Percentiles rank a stretch among this genome's conserved stretches.
Conservation (phyloP, 2,329 filamentous ascomycete species). For the Alternaria hordeiaustralica region DNA sequence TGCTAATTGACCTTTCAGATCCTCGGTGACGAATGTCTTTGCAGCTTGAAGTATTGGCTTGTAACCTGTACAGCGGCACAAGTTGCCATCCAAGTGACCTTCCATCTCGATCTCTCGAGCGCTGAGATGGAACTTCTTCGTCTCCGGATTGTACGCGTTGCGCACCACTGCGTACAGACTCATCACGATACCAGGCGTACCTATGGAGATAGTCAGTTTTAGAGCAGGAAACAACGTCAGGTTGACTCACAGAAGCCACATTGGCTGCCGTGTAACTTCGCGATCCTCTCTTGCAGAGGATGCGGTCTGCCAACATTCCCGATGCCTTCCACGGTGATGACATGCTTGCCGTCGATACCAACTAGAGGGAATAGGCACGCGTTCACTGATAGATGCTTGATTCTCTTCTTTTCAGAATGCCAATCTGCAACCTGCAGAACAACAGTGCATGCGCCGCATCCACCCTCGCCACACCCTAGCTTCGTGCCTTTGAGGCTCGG, state of each 20-base stretch:
- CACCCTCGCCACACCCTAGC: slow-evolving; percentile 92
- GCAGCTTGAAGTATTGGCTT: slow-evolving; percentile 91
- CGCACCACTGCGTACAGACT: slow-evolving; percentile 84
- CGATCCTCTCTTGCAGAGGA: slow-evolving; percentile 87
- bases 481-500: slow-evolving; percentile 94
- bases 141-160: slow-evolving; percentile 60
- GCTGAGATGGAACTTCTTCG: slow-evolving; percentile 42
- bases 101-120: slow-evolving; percentile 47
- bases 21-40: slow-evolving; percentile 76
- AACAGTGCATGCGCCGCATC: slow-evolving; percentile 93
- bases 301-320: slow-evolving; percentile 85
- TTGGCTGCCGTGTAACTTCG: slow-evolving; percentile 88
- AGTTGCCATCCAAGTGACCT: slow-evolving; percentile 81
- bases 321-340: slow-evolving; percentile 95
- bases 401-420: slow-evolving; percentile 77
- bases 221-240: fast-evolving
- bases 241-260: slow-evolving; percentile 75
- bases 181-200: slow-evolving; percentile 94
- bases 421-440: slow-evolving; percentile 60
- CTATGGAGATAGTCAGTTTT: background rate
- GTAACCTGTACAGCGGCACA: slow-evolving; percentile 94
- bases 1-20: slow-evolving; percentile 55
- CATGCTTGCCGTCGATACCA: slow-evolving; percentile 94
- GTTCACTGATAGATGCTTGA: slow-evolving; percentile 95
- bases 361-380: slow-evolving; percentile 90